Evolutionary conservation across 2,329 filamentous ascomycete species (phyloP), one percentile per base, ranked within the genome.

Genomic region (Xylaria sp.): DNA sequence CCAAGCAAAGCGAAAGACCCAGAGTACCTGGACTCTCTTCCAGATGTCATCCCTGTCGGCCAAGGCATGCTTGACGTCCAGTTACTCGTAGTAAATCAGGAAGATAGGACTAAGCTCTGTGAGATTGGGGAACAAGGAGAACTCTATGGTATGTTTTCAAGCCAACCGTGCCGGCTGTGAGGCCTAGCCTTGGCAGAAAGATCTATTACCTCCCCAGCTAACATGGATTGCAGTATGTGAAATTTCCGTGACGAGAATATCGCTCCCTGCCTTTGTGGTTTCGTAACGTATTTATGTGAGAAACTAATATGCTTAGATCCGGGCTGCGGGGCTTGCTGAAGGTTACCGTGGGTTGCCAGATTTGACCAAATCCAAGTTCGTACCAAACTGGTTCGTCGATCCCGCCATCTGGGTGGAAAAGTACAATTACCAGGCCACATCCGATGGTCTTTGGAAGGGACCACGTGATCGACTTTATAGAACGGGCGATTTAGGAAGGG

Each of bases 11-110:
- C 81, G 11, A 82, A 87, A 63, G 84, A 93, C 57, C 85, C 91
- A 1, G 67, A 73, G 2, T 72, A 67, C 23, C 71, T 85, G 2
- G 80, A 84, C 19, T 61, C 60, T n/a, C 69, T 84, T 4, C 74
- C 72, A 19, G 91, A 97, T 69, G 88, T 90, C 21, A 89, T 97
- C 46, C 92, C 94, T 4, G 92, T 90, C 28, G 93, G 94, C 12
- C 85, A 84, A 73, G 94, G 94, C 25, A 97, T 97, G 89, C 78
- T 91, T 69, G 87, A 97, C 71, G 94, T 97, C 1, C 94, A 97
- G 75, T 82, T 97, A 33, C 82, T 97, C 2, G 90, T 97, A 2
- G 91, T 97, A 15, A 85, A 92, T 74, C 89, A 88, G 14, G 84
- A 87, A 54, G 81, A 89, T 63, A 75, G 83, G 42, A 88, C 82